Conservation (phyloP, 176 grass and related monocot genomes). For the Puccinellia tenuiflora region DNA sequence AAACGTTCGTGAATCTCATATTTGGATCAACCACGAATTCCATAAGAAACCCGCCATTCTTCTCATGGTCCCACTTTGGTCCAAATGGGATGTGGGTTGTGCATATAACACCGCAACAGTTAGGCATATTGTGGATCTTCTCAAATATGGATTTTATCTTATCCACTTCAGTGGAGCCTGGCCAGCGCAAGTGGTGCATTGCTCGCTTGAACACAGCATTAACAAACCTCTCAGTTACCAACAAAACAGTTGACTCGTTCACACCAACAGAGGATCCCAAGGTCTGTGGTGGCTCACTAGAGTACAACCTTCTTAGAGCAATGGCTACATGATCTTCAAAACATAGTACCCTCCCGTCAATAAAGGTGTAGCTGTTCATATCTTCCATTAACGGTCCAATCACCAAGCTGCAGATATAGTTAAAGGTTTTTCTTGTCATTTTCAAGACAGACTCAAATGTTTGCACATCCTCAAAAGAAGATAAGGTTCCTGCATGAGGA, state of each 20-base stretch:
- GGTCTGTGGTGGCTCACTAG: neutral
- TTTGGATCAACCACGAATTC: neutral
- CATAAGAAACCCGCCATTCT: neutral
- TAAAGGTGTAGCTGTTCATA: neutral
- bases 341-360: neutral
- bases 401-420: neutral
- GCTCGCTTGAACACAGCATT: constrained; percentile 46
- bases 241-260: constrained; percentile 50
- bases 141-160: constrained; percentile 48
- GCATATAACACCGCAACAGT: constrained; percentile 64
- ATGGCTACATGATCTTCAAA: constrained; percentile 38
- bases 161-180: constrained; percentile 27
- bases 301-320: neutral
- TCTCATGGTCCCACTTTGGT: neutral
- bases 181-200: constrained; percentile 44
- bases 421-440: neutral
- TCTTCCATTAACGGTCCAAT: neutral
- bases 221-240: constrained; percentile 58
- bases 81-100: constrained; percentile 40
- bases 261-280: neutral
- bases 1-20: neutral
- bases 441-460: neutral
- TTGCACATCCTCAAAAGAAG: neutral
- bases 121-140: constrained; percentile 41
- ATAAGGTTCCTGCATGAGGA: neutral